Percentiles rank a stretch among this genome's conserved stretches.
Evolutionary conservation across 306 rosid genomes (phyloP).

Genomic region (Acmispon strigosus): DNA sequence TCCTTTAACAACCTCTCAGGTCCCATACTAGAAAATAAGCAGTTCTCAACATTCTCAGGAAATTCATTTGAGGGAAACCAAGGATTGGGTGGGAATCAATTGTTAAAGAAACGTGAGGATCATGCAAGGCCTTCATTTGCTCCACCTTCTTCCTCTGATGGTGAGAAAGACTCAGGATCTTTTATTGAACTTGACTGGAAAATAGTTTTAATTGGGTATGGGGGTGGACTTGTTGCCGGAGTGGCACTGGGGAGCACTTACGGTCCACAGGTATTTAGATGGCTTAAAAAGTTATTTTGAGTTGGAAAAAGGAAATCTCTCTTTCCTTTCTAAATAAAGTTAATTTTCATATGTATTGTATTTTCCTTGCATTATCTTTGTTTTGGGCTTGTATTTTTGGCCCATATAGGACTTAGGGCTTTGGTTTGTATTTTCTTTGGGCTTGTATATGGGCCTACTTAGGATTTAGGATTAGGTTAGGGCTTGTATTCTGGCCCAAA

Average conservation of each 20-base stretch:
- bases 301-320: not conserved
- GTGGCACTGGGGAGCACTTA: not conserved
- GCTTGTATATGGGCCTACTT: too few relatives aligned
- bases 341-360: not conserved
- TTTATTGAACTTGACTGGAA: not conserved
- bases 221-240: constrained; percentile 16
- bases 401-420: not conserved
- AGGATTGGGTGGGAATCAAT: constrained; percentile 16
- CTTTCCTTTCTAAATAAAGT: not conserved
- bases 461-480: too few relatives aligned
- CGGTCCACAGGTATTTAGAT: not conserved
- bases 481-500: too few relatives aligned
- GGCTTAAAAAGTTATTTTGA: not conserved
- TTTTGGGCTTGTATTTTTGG: not conserved
- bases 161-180: not conserved
- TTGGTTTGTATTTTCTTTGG: too few relatives aligned
- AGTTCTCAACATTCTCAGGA: not conserved
- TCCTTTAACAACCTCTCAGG: constrained; percentile 18
- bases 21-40: constrained; percentile 14
- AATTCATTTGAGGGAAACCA: constrained; percentile 16
- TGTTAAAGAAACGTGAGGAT: constrained; percentile 7
- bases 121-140: not conserved
- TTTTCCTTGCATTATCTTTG: not conserved
- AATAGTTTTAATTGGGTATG: constrained; percentile 13
- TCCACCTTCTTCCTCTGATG: not conserved